Conservation (phyloP, 202 grass and related monocot species). For the Digitaria exilis region DNA sequence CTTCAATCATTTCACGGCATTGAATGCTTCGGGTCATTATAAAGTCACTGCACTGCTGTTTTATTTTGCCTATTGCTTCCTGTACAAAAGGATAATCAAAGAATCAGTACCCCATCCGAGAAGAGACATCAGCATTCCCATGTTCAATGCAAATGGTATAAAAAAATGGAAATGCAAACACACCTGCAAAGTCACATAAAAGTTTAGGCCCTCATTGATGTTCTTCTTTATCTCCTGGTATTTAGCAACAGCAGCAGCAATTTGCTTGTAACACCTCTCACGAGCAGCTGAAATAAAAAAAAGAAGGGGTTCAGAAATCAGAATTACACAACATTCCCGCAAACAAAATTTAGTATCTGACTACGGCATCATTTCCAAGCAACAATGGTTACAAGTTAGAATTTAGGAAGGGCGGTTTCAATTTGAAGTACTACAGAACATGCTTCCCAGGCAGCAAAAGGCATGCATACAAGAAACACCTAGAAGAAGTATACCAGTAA, state of each 20-base stretch:
- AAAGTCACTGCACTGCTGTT: conserved; percentile 90
- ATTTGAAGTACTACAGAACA: conserved; percentile 32
- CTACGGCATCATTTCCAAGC: conserved; percentile 9
- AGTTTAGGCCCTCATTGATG: conserved; percentile 86
- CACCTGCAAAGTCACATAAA: conserved; percentile 96
- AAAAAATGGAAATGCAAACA: conserved; percentile 17
- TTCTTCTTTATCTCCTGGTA: conserved; percentile 89
- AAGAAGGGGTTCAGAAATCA: conserved; percentile 29
- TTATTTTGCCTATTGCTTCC: conserved; percentile 92
- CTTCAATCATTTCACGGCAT: conserved; percentile 97
- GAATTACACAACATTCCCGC: background rate
- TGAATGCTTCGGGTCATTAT: conserved; percentile 95
- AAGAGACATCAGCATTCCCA: conserved; percentile 20
- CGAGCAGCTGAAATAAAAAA: conserved; percentile 69
- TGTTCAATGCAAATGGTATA: conserved; percentile 20
- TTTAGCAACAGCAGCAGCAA: conserved; percentile 86
- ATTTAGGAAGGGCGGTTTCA: conserved; percentile 13
- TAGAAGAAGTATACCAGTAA: conserved; percentile 7
- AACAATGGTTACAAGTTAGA: conserved; percentile 12
- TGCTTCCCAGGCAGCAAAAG: conserved; percentile 3
- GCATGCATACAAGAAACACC: background rate
- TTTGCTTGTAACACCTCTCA: conserved; percentile 93
- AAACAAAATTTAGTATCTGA: background rate
- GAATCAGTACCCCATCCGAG: conserved; percentile 15
- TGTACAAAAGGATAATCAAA: conserved; percentile 39